These are phyloP conservation scores for Gardenia jasminoides DNA, from an alignment of 257 asterid genomes.

Conservation along the genomic window DNA sequence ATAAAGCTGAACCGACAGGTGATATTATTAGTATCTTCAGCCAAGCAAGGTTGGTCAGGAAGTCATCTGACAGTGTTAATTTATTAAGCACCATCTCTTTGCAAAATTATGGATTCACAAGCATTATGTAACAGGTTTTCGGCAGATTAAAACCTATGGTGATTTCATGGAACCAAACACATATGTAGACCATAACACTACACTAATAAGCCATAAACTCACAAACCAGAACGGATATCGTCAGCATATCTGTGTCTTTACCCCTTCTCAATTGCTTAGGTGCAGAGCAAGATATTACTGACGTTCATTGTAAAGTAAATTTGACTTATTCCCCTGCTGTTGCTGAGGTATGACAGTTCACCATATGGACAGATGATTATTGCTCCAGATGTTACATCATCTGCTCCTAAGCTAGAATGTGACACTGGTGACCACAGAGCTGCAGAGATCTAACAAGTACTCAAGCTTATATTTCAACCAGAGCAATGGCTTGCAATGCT, in stretches of 20 bases:
- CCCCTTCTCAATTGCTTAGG: not conserved
- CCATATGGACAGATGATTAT: not conserved
- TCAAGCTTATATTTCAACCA: not conserved
- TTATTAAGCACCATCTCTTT: not conserved
- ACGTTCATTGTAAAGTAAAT: not conserved
- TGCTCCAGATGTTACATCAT: not conserved
- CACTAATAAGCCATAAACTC: not conserved
- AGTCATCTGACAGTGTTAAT: not conserved
- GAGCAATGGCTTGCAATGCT: not conserved
- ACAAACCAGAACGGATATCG: not conserved
- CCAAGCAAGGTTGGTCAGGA: not conserved
- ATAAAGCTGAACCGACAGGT: not conserved
- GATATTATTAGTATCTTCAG: no score
- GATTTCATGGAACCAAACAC: not conserved
- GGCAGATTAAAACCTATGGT: not conserved
- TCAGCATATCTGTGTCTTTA: not conserved
- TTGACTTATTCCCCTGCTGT: not conserved
- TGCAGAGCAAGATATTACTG: not conserved
- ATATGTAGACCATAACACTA: not conserved
- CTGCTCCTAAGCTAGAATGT: not conserved
- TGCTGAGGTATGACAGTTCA: not conserved
- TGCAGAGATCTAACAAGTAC: not conserved
- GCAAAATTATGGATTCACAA: not conserved
- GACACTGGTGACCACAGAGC: not conserved
- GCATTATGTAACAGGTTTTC: not conserved